A percentile compares a stretch with the other conserved stretches of the same genome.
Conservation (phyloP, 805 yeast genomes). For the Soucietia sequanensis region DNA sequence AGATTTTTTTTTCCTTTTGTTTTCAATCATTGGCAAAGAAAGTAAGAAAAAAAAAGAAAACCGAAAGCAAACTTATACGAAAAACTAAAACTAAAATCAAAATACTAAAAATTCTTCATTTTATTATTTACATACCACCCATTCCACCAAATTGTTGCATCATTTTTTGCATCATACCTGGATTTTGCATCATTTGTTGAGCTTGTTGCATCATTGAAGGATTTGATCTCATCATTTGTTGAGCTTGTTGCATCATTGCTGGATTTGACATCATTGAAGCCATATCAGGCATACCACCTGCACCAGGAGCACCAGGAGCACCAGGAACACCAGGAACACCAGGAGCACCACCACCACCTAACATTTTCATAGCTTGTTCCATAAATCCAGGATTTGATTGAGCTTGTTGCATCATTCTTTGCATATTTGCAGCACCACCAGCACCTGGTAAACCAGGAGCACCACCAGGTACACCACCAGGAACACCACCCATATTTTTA, state of each 20-base stretch:
- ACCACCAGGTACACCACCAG: slow-evolving; percentile 18
- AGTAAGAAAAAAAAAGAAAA: too few species aligned
- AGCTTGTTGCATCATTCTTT: slow-evolving; percentile 55
- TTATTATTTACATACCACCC: slow-evolving; percentile 25
- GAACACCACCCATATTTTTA: slow-evolving; percentile 39
- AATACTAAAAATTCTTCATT: too few species aligned
- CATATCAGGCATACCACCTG: slow-evolving; percentile 47
- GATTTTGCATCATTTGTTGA: slow-evolving; percentile 46
- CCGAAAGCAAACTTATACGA: too few species aligned
- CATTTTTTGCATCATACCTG: slow-evolving; percentile 70
- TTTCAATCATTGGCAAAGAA: too few species aligned
- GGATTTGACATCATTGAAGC: slow-evolving; percentile 63
- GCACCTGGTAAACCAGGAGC: slow-evolving; percentile 10
- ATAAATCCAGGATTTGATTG: slow-evolving; percentile 50
- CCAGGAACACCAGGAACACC: too few species aligned
- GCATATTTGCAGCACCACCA: slow-evolving; percentile 42
- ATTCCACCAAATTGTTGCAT: slow-evolving; percentile 74
- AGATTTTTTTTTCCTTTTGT: too few species aligned
- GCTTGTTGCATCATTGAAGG: slow-evolving; percentile 47
- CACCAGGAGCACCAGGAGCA: slow-evolving; percentile 27
- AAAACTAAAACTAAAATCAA: too few species aligned
- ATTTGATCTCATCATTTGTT: slow-evolving; percentile 45
- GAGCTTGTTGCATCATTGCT: slow-evolving; percentile 46
- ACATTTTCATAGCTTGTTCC: slow-evolving; percentile 64
- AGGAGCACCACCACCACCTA: slow-evolving; percentile 53